Percentiles rank a stretch among this genome's conserved stretches.
Evolutionary conservation across 2,329 filamentous ascomycete species (phyloP).

Genomic region (Dryadomyces quercivorus): DNA sequence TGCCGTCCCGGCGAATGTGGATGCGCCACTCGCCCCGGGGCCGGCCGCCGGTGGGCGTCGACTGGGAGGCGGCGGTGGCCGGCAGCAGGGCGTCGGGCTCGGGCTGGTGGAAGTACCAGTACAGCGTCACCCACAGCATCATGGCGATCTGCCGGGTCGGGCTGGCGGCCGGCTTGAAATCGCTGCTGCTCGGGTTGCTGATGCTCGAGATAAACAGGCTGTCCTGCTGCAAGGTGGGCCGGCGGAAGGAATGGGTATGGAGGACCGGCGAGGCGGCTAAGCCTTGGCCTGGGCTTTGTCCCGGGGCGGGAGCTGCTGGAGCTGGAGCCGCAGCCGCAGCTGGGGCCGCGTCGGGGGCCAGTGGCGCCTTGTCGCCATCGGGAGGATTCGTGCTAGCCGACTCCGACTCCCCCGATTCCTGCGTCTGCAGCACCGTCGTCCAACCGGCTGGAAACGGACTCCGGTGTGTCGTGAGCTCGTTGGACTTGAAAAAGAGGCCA

Average conservation of each 20-base stretch:
- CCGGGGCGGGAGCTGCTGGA: neutral
- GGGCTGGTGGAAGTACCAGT: slow-evolving; percentile 94
- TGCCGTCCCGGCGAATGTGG: slow-evolving; percentile 74
- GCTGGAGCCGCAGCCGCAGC: neutral
- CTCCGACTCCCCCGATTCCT: slow-evolving; percentile 23
- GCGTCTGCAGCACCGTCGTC: slow-evolving; percentile 76
- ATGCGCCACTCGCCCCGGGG: slow-evolving; percentile 82
- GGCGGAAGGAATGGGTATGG: slow-evolving; percentile 50
- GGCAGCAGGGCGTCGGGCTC: slow-evolving; percentile 54
- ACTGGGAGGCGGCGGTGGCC: slow-evolving; percentile 44
- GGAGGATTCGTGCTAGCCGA: neutral
- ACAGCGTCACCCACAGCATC: slow-evolving; percentile 91
- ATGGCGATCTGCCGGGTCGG: slow-evolving; percentile 84
- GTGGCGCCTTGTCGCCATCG: neutral
- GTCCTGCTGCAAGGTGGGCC: slow-evolving; percentile 67
- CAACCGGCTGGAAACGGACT: slow-evolving; percentile 74
- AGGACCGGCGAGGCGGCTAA: neutral
- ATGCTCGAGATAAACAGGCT: slow-evolving; percentile 86
- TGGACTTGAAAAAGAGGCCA: slow-evolving; percentile 80
- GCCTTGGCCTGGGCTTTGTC: too few species aligned
- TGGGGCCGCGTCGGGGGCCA: neutral
- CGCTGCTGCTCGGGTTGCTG: slow-evolving; percentile 65
- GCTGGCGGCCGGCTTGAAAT: slow-evolving; percentile 69
- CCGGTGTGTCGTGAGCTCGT: slow-evolving; percentile 57
- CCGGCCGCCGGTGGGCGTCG: slow-evolving; percentile 55